These are phyloP conservation scores for Lentinula aciculospora DNA, from an alignment of 768 basidiomycete species.

Conservation along the genomic window DNA sequence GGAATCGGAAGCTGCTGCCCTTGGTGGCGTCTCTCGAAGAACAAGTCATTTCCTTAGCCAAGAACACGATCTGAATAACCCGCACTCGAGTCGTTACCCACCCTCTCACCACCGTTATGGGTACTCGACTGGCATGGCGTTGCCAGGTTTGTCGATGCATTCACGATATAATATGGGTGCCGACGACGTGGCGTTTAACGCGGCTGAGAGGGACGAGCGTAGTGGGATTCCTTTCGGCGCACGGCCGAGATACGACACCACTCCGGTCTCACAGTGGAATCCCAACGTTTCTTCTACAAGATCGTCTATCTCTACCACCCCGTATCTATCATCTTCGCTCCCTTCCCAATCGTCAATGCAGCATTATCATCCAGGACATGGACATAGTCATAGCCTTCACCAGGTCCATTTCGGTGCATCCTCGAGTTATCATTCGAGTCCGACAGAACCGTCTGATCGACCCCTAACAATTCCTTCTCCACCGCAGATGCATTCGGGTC, in stretches of 20 bases:
- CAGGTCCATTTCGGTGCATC: slow-evolving; percentile 11
- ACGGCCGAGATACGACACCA: slow-evolving; percentile 25
- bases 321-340: slow-evolving; percentile 9
- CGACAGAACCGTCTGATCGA: slow-evolving; percentile 4
- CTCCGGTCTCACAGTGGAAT: slow-evolving; percentile 30
- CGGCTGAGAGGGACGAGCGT: slow-evolving; percentile 20
- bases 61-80: slow-evolving; percentile 5
- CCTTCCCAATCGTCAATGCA: background rate
- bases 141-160: slow-evolving; percentile 18
- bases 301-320: slow-evolving; percentile 16
- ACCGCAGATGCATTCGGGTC: slow-evolving; percentile 20
- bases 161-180: slow-evolving; percentile 21
- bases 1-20: slow-evolving; percentile 35
- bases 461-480: slow-evolving; percentile 5
- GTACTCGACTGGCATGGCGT: slow-evolving; percentile 11
- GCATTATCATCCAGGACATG: slow-evolving; percentile 17
- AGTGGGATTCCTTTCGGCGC: slow-evolving; percentile 15
- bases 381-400: slow-evolving; percentile 24
- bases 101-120: slow-evolving; percentile 6
- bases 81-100: background rate
- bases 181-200: slow-evolving; percentile 26
- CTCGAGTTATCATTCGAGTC: slow-evolving; percentile 4
- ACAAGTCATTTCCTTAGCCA: background rate
- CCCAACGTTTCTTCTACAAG: slow-evolving; percentile 19
- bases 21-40: slow-evolving; percentile 1